Evolutionary conservation across 208 protist species (phyloP), one percentile per base, ranked within the genome.

Genomic region (Balamuthia mandrillaris): DNA sequence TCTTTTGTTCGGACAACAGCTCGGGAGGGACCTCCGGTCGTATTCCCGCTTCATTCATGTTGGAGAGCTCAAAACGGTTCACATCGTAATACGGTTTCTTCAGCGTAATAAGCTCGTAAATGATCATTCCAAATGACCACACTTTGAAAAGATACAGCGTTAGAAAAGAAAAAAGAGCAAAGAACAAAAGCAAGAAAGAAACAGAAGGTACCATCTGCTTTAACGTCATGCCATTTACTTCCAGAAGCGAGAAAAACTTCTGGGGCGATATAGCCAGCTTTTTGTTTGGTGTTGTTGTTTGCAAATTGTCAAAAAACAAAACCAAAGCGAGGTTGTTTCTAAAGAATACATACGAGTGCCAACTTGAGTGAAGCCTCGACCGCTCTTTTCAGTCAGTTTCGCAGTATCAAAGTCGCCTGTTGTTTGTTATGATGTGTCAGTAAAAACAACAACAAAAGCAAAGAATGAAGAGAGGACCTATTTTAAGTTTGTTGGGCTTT

Each of bases 11-110:
- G 47, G 16, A 18, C 47, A 54, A 18, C 47, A n/a, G n/a, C n/a
- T n/a, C n/a, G n/a, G n/a, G n/a, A n/a, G n/a, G n/a, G n/a, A n/a
- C 10, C 5, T 14, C 18, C 3, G 60, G 21, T 68, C 10, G 21
- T 37, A n/a, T 27, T 49, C 63, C 65, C 5, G 45, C 52, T n/a
- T 54, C 41, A 44, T 75, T 75, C 42, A 37, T 54, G 41, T 52
- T 75, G 24, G 65, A 75, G 65, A 75, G 45, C 41, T 75, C 65
- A 35, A 75, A 75, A 44, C 52, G 65, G 65, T 45, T 75, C 65
- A 54, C 52, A 33, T 75, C 65, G 27, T 24, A 75, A 44, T 75
- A 75, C 27, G 65, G 65, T 44, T 75, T 37, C 39, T 75, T 75
- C 65, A 75, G 45, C 35, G 52, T 44, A 18, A 75, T 75, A 29